Conservation (phyloP, 768 basidiomycete species). For the Boletus pseudo-olivaceus region DNA sequence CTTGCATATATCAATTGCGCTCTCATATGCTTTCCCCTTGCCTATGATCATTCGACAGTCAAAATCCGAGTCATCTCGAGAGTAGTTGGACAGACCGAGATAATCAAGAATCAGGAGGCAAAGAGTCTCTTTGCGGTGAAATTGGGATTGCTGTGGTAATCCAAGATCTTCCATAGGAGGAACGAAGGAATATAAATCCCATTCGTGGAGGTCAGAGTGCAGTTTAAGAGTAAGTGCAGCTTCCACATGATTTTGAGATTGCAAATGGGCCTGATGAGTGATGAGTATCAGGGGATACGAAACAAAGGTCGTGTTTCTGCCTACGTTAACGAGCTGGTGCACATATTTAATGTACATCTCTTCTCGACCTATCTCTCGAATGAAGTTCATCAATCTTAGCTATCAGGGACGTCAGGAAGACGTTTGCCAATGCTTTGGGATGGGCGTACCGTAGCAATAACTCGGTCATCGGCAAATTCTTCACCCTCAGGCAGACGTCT, state of each 20-base stretch:
- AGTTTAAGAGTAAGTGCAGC: constrained; percentile 91
- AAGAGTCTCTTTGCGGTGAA: constrained; percentile 90
- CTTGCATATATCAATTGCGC: constrained; percentile 88
- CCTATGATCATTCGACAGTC: constrained; percentile 41
- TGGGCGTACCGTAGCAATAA: constrained; percentile 74
- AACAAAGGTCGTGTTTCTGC: constrained; percentile 19
- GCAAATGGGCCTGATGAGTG: constrained; percentile 67
- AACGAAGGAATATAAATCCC: constrained; percentile 80
- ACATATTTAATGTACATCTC: constrained; percentile 97
- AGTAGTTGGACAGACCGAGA: constrained; percentile 52
- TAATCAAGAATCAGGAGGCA: constrained; percentile 92
- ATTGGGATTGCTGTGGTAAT: constrained; percentile 88
- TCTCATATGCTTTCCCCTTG: constrained; percentile 97
- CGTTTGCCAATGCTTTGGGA: neutral
- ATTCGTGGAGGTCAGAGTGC: constrained; percentile 90
- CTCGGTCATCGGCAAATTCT: constrained; percentile 92
- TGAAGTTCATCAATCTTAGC: constrained; percentile 92
- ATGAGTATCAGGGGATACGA: constrained; percentile 11
- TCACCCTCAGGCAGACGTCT: constrained; percentile 89
- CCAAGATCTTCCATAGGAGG: constrained; percentile 87
- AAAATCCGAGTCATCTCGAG: neutral
- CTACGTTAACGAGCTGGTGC: constrained; percentile 87
- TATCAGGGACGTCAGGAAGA: constrained; percentile 28
- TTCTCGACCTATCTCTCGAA: constrained; percentile 84
- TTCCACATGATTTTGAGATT: constrained; percentile 88